Conservation (phyloP, 257 asterid genomes). For the Lavandula angustifolia region DNA sequence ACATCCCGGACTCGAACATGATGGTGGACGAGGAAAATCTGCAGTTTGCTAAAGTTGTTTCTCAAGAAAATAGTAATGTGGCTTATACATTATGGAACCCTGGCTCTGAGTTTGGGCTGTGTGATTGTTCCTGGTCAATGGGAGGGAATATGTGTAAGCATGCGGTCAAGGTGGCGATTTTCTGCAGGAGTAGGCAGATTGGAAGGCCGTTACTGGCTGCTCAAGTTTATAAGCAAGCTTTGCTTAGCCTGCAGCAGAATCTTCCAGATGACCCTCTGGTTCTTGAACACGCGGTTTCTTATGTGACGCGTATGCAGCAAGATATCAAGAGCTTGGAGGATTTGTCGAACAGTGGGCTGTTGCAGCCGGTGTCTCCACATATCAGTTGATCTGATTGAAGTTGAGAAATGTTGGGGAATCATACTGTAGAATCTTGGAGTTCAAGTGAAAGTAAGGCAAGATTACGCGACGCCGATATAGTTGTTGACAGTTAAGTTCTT, state of each 20-base stretch:
- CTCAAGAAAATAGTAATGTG: constrained; percentile 46
- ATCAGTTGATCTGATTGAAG: constrained; percentile 20
- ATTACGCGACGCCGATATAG: no score
- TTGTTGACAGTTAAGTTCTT: no score
- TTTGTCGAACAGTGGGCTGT: constrained; percentile 44
- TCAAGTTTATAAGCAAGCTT: constrained; percentile 44
- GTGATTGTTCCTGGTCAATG: constrained; percentile 61
- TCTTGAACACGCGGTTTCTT: constrained; percentile 47
- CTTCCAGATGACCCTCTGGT: constrained; percentile 49
- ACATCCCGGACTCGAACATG: constrained; percentile 48
- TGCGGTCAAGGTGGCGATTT: constrained; percentile 42
- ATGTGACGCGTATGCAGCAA: constrained; percentile 37
- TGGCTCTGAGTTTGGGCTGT: constrained; percentile 52
- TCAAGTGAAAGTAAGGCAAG: no score
- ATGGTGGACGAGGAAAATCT: constrained; percentile 49
- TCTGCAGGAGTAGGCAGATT: constrained; percentile 43
- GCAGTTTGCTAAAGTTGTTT: constrained; percentile 49
- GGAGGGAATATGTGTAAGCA: constrained; percentile 54
- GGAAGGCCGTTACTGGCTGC: constrained; percentile 47
- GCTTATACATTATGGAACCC: constrained; percentile 54
- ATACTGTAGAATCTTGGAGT: no score
- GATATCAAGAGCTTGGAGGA: constrained; percentile 49
- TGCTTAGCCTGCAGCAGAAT: constrained; percentile 45
- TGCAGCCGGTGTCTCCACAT: constrained; percentile 40
- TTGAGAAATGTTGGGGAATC: no score